These are phyloP conservation scores for Knoxdaviesia capensis DNA, from an alignment of 2,329 filamentous ascomycete species.

Conservation along the genomic window DNA sequence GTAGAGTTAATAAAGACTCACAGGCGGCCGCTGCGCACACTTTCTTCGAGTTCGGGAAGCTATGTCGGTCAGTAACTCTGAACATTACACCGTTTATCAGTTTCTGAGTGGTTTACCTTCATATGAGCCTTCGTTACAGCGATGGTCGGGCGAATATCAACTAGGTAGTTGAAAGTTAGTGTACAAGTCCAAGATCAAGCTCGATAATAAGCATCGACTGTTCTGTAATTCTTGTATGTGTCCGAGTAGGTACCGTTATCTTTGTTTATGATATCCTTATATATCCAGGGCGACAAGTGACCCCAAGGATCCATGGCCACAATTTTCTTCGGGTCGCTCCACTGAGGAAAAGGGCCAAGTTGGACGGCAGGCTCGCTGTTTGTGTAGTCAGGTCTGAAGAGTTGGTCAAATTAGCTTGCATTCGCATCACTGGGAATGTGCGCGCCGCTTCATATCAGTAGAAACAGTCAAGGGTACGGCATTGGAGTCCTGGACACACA, in stretches of 20 bases:
- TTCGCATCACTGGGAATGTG: background rate
- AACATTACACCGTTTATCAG: background rate
- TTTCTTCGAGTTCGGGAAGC: conserved; percentile 83
- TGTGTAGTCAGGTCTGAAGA: conserved; percentile 33
- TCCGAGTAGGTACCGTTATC: conserved; percentile 34
- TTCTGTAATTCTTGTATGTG: conserved; percentile 1
- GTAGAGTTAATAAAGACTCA: conserved; percentile 12
- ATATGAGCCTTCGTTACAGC: conserved; percentile 86
- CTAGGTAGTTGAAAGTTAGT: conserved; percentile 11
- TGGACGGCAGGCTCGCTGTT: conserved; percentile 80
- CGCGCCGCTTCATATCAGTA: background rate
- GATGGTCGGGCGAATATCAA: conserved; percentile 79
- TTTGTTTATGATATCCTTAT: conserved; percentile 56
- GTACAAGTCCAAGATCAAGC: conserved; percentile 1
- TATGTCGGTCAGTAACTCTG: conserved; percentile 10
- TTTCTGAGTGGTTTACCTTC: conserved; percentile 29
- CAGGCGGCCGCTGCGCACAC: conserved; percentile 61
- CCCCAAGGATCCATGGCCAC: conserved; percentile 94
- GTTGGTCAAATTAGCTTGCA: no score
- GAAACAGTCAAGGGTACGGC: background rate
- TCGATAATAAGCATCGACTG: background rate
- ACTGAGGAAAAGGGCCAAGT: conserved; percentile 77
- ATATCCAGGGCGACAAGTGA: conserved; percentile 69
- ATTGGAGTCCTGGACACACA: conserved; percentile 3
- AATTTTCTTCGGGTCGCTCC: conserved; percentile 81